phyloP scores from a whole-genome alignment of 495 filamentous ascomycete species.

The Daldinia decipiens region DNA sequence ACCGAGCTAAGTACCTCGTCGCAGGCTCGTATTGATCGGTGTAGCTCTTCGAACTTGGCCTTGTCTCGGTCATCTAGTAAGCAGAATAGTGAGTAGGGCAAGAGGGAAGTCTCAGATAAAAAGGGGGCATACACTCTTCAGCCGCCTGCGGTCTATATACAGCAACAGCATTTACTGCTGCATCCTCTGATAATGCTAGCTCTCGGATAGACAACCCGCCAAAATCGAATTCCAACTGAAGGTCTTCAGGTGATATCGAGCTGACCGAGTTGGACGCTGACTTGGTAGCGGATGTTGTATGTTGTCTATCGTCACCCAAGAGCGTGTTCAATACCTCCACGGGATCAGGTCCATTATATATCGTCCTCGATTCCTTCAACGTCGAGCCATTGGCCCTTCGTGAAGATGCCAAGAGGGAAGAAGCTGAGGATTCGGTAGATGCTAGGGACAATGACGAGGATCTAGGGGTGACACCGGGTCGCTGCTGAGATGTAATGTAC shows the following conservation, averaged over 20 bases:
- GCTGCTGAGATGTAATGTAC: constrained; percentile 58
- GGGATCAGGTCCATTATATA: constrained; percentile 72
- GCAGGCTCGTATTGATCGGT: constrained; percentile 87
- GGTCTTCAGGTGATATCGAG: constrained; percentile 55
- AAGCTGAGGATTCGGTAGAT: constrained; percentile 73
- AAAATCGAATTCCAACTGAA: constrained; percentile 76
- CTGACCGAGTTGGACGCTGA: constrained; percentile 21
- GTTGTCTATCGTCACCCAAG: constrained; percentile 63
- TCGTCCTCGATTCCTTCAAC: constrained; percentile 66
- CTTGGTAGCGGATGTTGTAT: constrained; percentile 18
- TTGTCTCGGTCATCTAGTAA: constrained; percentile 80
- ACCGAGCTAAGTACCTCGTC: constrained; percentile 94
- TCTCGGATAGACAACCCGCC: constrained; percentile 76
- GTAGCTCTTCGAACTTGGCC: constrained; percentile 89
- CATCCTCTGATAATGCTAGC: constrained; percentile 64
- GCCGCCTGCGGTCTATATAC: constrained; percentile 72
- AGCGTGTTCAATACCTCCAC: constrained; percentile 76
- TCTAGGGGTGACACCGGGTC: constrained; percentile 70
- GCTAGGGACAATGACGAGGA: constrained; percentile 71
- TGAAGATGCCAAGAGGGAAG: constrained; percentile 71
- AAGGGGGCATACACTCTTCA: constrained; percentile 73
- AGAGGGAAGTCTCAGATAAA: constrained; percentile 28
- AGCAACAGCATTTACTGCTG: constrained; percentile 52
- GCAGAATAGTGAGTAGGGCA: constrained; percentile 39
- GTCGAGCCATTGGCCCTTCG: constrained; percentile 72